Percentiles rank a stretch among this genome's conserved stretches.
Evolutionary conservation across 2,329 filamentous ascomycete species (phyloP).

Genomic region (Pseudogymnoascus sp.): DNA sequence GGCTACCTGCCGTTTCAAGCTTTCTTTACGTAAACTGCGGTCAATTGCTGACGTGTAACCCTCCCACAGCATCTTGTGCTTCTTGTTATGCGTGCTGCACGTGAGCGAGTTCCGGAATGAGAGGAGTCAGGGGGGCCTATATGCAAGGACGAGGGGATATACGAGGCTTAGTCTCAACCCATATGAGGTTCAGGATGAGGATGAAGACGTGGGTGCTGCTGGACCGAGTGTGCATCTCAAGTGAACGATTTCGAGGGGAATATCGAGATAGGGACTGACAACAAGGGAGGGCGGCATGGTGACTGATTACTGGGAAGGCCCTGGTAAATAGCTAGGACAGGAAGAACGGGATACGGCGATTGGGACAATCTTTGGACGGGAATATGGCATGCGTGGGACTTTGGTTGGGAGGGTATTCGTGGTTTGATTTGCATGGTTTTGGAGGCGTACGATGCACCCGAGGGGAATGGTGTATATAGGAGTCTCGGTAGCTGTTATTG

Average conservation of each 20-base stretch:
- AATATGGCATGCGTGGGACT: background rate
- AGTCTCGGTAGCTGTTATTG: background rate
- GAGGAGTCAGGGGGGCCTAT: background rate
- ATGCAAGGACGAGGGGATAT: background rate
- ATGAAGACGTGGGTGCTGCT: background rate
- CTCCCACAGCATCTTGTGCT: background rate
- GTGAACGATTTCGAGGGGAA: background rate
- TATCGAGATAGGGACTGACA: background rate
- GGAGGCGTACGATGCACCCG: background rate
- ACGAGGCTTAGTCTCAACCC: background rate
- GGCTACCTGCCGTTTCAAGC: background rate
- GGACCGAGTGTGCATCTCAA: background rate
- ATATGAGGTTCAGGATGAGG: slow-evolving; percentile 1
- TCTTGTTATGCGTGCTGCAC: background rate
- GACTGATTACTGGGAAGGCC: background rate
- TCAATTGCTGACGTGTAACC: background rate
- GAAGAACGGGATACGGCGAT: background rate
- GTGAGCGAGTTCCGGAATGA: background rate
- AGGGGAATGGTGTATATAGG: background rate
- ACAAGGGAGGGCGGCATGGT: background rate
- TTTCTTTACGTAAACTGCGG: background rate
- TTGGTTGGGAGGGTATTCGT: background rate
- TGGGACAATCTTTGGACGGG: background rate
- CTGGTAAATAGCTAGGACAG: background rate
- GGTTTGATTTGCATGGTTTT: background rate